Evolutionary conservation across 2,329 filamentous ascomycete species (phyloP), one percentile per base, ranked within the genome.

Genomic region (Helminthosporium solani): DNA sequence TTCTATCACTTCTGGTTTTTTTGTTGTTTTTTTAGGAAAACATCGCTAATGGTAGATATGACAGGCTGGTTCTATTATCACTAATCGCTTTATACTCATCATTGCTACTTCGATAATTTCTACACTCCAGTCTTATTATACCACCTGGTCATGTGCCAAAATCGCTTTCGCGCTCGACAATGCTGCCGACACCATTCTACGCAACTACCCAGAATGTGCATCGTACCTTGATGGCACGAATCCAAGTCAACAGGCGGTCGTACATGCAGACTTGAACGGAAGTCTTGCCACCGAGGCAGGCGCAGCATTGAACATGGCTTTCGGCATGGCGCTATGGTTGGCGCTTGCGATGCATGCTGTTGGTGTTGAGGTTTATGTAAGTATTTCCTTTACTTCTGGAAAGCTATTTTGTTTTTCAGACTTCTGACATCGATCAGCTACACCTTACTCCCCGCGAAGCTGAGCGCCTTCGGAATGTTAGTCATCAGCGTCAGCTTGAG

Each of bases 401-500:
- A 3, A 27, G 2, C 2, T 14, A 18, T 7, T 14, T 33, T 16
- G 16, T n/a, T 9, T 11, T 25, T 44, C 44, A 14, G 44, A 28
- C 14, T 1, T 21, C 23, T 41, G 28, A 36, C 30, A 9, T 34
- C 9, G n/a, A 11, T 7, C 34, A 61, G 57, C 46, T 67, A 3
- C 54, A 61, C 27, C 52, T 67, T 23, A 85, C 81, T 0, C 78
- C 80, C 0, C 71, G 62, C 11, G 81, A 85, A 54, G 67, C 69
- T 1, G 71, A 82, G 35, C 69, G 81, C 5, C 63, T 85, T 37
- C 72, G 81, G 9, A 70, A 73, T n/a, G 71, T 84, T 1, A 80
- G 76, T 5, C 82, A 80, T 53, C 74, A 81, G 57, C 70, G 75
- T 34, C 81, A 85, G 54, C 50, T 81, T 6, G 78, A 79, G 50